Base-by-base conservation (phyloP, 1,284 basidiomycete genomes). In the Amylostereum areolatum region DNA sequence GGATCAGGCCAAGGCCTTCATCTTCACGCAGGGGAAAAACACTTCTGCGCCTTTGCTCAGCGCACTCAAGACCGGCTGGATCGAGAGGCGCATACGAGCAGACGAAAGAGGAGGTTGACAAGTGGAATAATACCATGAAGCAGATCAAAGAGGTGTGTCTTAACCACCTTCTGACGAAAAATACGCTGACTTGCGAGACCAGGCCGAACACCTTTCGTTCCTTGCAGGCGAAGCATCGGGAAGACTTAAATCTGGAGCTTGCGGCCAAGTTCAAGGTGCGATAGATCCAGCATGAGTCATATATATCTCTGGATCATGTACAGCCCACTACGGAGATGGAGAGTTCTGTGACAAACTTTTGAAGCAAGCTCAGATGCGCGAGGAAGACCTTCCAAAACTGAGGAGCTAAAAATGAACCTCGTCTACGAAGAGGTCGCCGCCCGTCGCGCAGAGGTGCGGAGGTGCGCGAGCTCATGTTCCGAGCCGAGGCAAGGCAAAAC, bases 381-480 rank as follows among this genome's bases (percentile, higher is more conserved):
- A 96, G 59, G 78, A 87, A 56, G 88, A 91, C 58, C 74, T 94
- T 68, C 72, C 2, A 71, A 87, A 52, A 85, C 85, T 0, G 93
- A 97, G 66, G 84, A 89, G 53, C 78, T 94, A 25, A 81, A 87
- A 55, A 82, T 89, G 71, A 86, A 90, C 55, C 80, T 90, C 54
- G 28, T 82, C 81, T 2, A 74, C 2, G 91, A 92, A 62, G 93
- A 97, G 64, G 88, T 95, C 36, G 78, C 82, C 2, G 77, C 81
- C 5, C 83, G 95, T 0, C 83, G 92, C 1, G 80, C 78, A 1
- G 90, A 95, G 61, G 78, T 98, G 11, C 80, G 90, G 12, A 84
- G 60, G 92, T 93, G 80, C 83, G 96, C 31, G 94, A 97, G 59
- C 76, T 98, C 44, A 89, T 95, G 76, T 97, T 97, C 72, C 83